phyloP scores from a whole-genome alignment of 257 asterid genomes.

The Primulina eburnea region DNA sequence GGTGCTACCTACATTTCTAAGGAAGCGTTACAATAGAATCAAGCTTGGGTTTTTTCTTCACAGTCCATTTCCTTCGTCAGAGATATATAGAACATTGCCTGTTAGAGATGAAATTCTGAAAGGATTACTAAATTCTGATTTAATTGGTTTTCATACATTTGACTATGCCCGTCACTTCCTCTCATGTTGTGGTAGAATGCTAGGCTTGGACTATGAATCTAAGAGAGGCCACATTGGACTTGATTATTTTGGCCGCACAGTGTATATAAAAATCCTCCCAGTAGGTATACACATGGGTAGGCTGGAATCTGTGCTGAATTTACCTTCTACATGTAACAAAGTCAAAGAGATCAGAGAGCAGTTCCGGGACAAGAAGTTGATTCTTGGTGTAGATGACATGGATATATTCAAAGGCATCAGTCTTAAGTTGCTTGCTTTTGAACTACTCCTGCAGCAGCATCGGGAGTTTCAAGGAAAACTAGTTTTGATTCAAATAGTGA shows the following conservation, averaged over 20 bases:
- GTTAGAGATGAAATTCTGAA: slow-evolving; percentile 84
- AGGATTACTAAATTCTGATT: slow-evolving; percentile 74
- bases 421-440: slow-evolving; percentile 78
- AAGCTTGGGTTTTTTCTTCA: slow-evolving; percentile 90
- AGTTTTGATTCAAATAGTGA: slow-evolving; percentile 80
- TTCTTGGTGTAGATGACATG: slow-evolving; percentile 96
- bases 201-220: slow-evolving; percentile 87
- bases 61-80: slow-evolving; percentile 94
- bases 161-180: slow-evolving; percentile 94
- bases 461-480: slow-evolving; percentile 46
- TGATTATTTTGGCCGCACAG: slow-evolving; percentile 88
- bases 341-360: slow-evolving; percentile 62
- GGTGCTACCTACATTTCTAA: slow-evolving; percentile 83
- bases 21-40: slow-evolving; percentile 79
- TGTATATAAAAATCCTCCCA: slow-evolving; percentile 79
- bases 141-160: slow-evolving; percentile 85
- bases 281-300: slow-evolving; percentile 93
- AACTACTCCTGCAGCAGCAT: slow-evolving; percentile 59
- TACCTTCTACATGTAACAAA: slow-evolving; percentile 54
- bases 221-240: slow-evolving; percentile 92
- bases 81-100: slow-evolving; percentile 82
- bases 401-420: slow-evolving; percentile 92
- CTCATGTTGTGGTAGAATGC: slow-evolving; percentile 89
- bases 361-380: slow-evolving; percentile 64
- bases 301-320: slow-evolving; percentile 66